Evolutionary conservation across 345 rosid genomes (phyloP).

Genomic region (Heritiera littoralis): DNA sequence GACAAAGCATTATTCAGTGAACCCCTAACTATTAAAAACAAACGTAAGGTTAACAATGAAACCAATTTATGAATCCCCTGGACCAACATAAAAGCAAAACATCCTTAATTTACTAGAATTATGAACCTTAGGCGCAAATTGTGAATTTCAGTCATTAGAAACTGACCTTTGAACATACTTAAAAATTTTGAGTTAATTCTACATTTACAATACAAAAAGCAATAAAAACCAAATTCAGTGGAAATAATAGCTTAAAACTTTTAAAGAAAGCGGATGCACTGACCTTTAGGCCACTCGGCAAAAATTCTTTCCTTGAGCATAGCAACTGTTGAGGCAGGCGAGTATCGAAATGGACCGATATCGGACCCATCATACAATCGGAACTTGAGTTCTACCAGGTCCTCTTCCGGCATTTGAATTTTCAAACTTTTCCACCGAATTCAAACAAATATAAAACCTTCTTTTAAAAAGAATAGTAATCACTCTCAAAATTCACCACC

Average conservation of each 20-base stretch:
- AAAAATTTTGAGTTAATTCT: background rate
- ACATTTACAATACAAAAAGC: background rate
- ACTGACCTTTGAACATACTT: background rate
- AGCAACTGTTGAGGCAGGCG: constrained; percentile 71
- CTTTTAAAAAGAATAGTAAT: background rate
- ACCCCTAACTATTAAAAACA: background rate
- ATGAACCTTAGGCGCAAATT: background rate
- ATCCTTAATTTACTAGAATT: constrained; percentile 7
- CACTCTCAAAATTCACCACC: constrained; percentile 7
- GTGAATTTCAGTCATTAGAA: background rate
- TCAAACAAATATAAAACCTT: constrained; percentile 14
- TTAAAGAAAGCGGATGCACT: background rate
- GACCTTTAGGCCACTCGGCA: constrained; percentile 96
- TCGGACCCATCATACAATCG: constrained; percentile 91
- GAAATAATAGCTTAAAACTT: background rate
- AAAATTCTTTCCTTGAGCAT: constrained; percentile 79
- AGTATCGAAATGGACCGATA: constrained; percentile 86
- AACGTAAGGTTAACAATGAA: background rate
- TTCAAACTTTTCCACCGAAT: constrained; percentile 27
- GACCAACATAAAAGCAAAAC: constrained; percentile 4
- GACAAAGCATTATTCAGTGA: background rate
- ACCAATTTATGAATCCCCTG: background rate
- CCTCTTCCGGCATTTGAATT: constrained; percentile 75
- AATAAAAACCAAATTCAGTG: background rate
- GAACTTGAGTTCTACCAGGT: constrained; percentile 77